Evolutionary conservation across 1,139 yeast genomes (phyloP).

Genomic region (Yamadazyma buinensis): DNA sequence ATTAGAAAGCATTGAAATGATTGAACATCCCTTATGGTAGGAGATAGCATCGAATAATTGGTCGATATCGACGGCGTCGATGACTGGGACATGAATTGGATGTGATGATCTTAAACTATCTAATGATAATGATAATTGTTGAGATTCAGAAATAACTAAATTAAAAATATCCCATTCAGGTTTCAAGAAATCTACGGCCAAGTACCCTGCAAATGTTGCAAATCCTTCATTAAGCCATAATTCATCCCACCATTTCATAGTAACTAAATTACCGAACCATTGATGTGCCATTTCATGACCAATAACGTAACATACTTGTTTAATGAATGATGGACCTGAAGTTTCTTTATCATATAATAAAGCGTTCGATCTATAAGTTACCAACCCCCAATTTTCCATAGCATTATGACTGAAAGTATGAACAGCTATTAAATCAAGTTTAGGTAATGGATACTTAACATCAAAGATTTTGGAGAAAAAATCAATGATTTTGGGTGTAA

Average conservation of each 20-base stretch:
- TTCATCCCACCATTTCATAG: constrained; percentile 96
- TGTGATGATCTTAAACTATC: constrained; percentile 77
- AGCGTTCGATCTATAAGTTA: constrained; percentile 79
- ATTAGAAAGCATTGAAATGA: constrained; percentile 66
- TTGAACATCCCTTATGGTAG: constrained; percentile 77
- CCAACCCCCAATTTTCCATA: constrained; percentile 90
- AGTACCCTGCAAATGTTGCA: constrained; percentile 86
- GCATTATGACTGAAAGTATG: constrained; percentile 78
- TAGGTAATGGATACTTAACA: constrained; percentile 68
- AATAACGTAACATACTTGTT: constrained; percentile 81
- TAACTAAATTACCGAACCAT: constrained; percentile 90
- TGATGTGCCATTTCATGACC: constrained; percentile 91
- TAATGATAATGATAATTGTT: constrained; percentile 65
- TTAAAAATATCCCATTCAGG: constrained; percentile 91
- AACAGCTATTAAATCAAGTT: constrained; percentile 71
- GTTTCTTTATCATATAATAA: constrained; percentile 62
- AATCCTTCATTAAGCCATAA: constrained; percentile 90
- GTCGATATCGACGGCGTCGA: constrained; percentile 75
- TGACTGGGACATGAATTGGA: constrained; percentile 83
- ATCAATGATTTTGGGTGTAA: constrained; percentile 64
- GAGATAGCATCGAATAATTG: constrained; percentile 86
- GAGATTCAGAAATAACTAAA: constrained; percentile 61
- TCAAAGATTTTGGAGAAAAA: constrained; percentile 64
- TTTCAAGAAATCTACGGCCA: constrained; percentile 68
- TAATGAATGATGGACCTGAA: constrained; percentile 64